These are phyloP conservation scores for Remersonia thermophila DNA, from an alignment of 2,329 filamentous ascomycete species.

Conservation along the genomic window DNA sequence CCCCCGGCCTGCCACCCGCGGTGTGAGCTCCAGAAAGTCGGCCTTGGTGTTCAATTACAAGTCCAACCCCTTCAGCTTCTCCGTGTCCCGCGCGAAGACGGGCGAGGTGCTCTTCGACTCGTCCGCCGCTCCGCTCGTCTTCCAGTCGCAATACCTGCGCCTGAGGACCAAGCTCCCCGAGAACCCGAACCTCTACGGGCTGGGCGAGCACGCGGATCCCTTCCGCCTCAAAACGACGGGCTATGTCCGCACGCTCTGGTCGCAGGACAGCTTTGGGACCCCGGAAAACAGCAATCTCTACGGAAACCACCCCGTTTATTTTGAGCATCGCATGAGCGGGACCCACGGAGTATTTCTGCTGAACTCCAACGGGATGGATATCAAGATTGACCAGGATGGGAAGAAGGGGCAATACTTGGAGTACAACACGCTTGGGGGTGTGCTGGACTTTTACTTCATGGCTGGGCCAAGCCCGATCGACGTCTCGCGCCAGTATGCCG, in stretches of 20 bases:
- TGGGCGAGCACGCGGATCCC: slow-evolving; percentile 65
- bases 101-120: slow-evolving; percentile 57
- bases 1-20: slow-evolving; percentile 38
- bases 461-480: slow-evolving; percentile 46
- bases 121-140: slow-evolving; percentile 52
- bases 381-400: slow-evolving; percentile 55
- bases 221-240: slow-evolving; percentile 56
- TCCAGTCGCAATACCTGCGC: slow-evolving; percentile 66
- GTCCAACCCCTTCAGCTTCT: slow-evolving; percentile 29
- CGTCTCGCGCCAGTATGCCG: slow-evolving; percentile 46
- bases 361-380: slow-evolving; percentile 66
- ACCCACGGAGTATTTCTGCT: slow-evolving; percentile 56
- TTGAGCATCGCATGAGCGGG: slow-evolving; percentile 51
- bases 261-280: slow-evolving; percentile 50
- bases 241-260: slow-evolving; percentile 60
- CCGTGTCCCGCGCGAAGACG: slow-evolving; percentile 25
- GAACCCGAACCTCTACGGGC: slow-evolving; percentile 61
- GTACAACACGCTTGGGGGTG: slow-evolving; percentile 67
- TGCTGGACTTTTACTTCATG: slow-evolving; percentile 60
- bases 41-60: slow-evolving; percentile 35
- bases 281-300: slow-evolving; percentile 57
- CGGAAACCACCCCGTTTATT: slow-evolving; percentile 63
- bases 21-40: slow-evolving; percentile 21
- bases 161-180: slow-evolving; percentile 58
- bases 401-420: slow-evolving; percentile 56